These are phyloP conservation scores for Suillus alpinus DNA, from an alignment of 768 basidiomycete genomes.

Conservation along the genomic window DNA sequence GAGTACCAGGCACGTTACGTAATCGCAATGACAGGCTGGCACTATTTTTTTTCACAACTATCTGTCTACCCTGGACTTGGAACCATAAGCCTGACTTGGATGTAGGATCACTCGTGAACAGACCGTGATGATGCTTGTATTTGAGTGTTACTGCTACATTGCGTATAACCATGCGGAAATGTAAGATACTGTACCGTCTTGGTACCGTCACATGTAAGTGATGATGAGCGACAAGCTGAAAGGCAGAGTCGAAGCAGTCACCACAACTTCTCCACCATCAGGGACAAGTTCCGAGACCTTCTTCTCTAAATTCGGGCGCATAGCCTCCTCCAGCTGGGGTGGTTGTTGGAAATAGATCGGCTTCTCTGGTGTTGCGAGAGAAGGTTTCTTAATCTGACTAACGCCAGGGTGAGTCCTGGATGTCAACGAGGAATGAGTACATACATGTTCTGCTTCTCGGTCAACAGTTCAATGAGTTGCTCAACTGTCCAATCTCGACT, in stretches of 20 bases:
- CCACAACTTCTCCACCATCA: slow-evolving; percentile 74
- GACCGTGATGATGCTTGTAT: neutral
- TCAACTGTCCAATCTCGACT: slow-evolving; percentile 78
- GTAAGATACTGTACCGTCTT: neutral
- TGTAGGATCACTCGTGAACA: neutral
- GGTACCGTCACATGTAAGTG: slow-evolving; percentile 42
- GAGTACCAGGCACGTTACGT: neutral
- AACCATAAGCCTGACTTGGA: neutral
- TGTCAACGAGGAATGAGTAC: slow-evolving; percentile 26
- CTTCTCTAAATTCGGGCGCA: slow-evolving; percentile 88
- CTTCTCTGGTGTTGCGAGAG: slow-evolving; percentile 70
- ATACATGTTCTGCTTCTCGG: slow-evolving; percentile 88
- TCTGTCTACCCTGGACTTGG: neutral
- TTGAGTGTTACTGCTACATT: slow-evolving; percentile 4
- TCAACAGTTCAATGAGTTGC: slow-evolving; percentile 80
- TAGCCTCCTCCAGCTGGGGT: slow-evolving; percentile 84
- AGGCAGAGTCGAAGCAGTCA: slow-evolving; percentile 87
- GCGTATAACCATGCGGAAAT: slow-evolving; percentile 1
- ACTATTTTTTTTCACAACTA: neutral
- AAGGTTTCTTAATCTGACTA: slow-evolving; percentile 98
- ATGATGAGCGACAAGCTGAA: slow-evolving; percentile 77
- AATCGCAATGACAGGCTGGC: neutral
- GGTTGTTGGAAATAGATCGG: slow-evolving; percentile 94
- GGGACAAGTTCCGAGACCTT: slow-evolving; percentile 78
- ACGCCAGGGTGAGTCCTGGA: neutral